Percentiles rank a stretch among this genome's conserved stretches.
Conservation (phyloP, 768 basidiomycete genomes). For the Daedalea quercina region DNA sequence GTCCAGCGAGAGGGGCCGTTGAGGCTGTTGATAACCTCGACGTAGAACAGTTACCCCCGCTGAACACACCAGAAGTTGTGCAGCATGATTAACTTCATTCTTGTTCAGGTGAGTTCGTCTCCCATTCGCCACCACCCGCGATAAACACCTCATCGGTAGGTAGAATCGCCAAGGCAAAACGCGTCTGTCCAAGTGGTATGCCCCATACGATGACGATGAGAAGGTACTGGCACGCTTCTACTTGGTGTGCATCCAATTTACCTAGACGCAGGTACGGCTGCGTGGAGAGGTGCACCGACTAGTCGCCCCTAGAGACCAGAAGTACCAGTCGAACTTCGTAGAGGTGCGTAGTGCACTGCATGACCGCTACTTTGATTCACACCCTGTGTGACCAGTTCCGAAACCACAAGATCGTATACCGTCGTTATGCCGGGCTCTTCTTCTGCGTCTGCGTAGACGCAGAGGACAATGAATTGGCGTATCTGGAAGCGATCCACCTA, state of each 20-base stretch:
- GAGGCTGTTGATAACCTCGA: too few species aligned
- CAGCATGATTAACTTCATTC: constrained; percentile 92
- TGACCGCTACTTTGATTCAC: neutral
- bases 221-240: constrained; percentile 48
- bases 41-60: too few species aligned
- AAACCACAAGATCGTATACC: constrained; percentile 96
- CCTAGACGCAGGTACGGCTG: constrained; percentile 65
- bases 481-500: constrained; percentile 95
- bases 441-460: constrained; percentile 97
- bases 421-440: constrained; percentile 95
- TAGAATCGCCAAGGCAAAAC: constrained; percentile 99
- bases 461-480: constrained; percentile 97
- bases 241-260: neutral
- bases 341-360: constrained; percentile 53
- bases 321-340: constrained; percentile 98
- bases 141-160: neutral
- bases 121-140: neutral
- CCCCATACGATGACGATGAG: constrained; percentile 98
- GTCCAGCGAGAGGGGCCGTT: too few species aligned
- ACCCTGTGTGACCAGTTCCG: constrained; percentile 58
- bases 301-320: constrained; percentile 95
- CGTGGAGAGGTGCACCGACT: constrained; percentile 95
- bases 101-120: constrained; percentile 71
- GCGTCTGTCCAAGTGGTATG: constrained; percentile 96
- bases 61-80: too few species aligned